Percentiles rank a stretch among this genome's conserved stretches.
Conservation (phyloP, 768 basidiomycete species). For the Russula foetens region DNA sequence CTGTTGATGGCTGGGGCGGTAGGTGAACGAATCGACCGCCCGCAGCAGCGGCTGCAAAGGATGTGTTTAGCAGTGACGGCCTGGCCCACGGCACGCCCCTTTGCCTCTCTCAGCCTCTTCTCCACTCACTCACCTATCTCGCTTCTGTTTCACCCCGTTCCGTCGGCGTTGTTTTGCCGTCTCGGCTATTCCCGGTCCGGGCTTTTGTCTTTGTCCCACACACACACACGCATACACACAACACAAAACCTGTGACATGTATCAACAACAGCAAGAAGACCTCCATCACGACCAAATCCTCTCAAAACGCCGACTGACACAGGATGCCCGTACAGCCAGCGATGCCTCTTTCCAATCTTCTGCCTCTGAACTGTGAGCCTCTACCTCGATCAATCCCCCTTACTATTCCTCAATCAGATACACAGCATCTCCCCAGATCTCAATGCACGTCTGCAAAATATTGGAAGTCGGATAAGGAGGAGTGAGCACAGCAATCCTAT, state of each 20-base stretch:
- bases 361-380: conserved; percentile 7
- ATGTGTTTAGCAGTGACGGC: not conserved
- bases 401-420: not conserved
- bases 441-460: conserved; percentile 43
- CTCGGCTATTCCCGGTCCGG: not conserved
- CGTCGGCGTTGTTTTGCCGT: not conserved
- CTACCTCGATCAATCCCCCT: no score
- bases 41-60: conserved; percentile 1
- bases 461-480: conserved; percentile 53
- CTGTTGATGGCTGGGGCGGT: not conserved
- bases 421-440: conserved; percentile 42
- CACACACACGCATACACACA: no score
- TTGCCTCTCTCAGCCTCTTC: not conserved
- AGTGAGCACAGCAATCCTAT: conserved; percentile 33
- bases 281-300: not conserved
- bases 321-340: not conserved
- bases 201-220: no score
- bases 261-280: no score
- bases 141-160: not conserved
- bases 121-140: not conserved
- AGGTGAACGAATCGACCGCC: not conserved
- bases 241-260: no score
- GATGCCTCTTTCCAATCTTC: not conserved
- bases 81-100: conserved; percentile 6
- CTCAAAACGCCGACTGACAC: conserved; percentile 8